These are phyloP conservation scores for Cladorrhinum sp. DNA, from an alignment of 2,329 filamentous ascomycete genomes.

Conservation along the genomic window DNA sequence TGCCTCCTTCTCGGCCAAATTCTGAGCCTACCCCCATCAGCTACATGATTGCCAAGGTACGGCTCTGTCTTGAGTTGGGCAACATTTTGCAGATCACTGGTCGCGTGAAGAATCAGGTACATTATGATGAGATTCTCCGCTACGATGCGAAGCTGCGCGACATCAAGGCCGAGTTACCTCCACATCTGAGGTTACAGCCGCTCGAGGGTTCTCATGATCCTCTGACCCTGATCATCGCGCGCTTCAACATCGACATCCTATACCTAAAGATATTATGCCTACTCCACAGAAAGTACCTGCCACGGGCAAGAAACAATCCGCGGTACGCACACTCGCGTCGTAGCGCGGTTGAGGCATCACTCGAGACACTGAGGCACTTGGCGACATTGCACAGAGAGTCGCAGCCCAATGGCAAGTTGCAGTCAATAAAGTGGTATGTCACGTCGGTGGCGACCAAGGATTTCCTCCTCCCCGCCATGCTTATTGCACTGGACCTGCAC, in stretches of 20 bases:
- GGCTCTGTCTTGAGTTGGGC: constrained; percentile 65
- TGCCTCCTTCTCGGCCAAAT: constrained; percentile 65
- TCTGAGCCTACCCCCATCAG: constrained; percentile 72
- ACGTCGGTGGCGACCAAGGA: constrained; percentile 78
- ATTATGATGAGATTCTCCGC: constrained; percentile 63
- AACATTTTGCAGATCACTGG: constrained; percentile 66
- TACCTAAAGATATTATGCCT: constrained; percentile 88
- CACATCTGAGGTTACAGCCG: constrained; percentile 72
- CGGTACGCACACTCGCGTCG: constrained; percentile 81
- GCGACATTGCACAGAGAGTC: constrained; percentile 72
- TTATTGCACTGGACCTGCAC: constrained; percentile 79
- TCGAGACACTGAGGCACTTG: constrained; percentile 77
- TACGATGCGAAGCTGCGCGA: constrained; percentile 61
- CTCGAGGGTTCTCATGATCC: constrained; percentile 77
- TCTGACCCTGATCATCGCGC: constrained; percentile 78
- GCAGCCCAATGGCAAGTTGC: constrained; percentile 66
- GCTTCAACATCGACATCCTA: constrained; percentile 78
- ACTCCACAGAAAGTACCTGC: constrained; percentile 82
- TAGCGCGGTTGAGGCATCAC: constrained; percentile 79
- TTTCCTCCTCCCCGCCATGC: constrained; percentile 81
- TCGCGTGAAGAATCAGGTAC: constrained; percentile 51
- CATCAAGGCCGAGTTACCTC: constrained; percentile 66
- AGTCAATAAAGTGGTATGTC: constrained; percentile 74
- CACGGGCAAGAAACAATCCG: constrained; percentile 71
- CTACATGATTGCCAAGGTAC: constrained; percentile 74